These are phyloP conservation scores for Nicotiana obtusifolia DNA, from an alignment of 257 asterid species.

Conservation along the genomic window DNA sequence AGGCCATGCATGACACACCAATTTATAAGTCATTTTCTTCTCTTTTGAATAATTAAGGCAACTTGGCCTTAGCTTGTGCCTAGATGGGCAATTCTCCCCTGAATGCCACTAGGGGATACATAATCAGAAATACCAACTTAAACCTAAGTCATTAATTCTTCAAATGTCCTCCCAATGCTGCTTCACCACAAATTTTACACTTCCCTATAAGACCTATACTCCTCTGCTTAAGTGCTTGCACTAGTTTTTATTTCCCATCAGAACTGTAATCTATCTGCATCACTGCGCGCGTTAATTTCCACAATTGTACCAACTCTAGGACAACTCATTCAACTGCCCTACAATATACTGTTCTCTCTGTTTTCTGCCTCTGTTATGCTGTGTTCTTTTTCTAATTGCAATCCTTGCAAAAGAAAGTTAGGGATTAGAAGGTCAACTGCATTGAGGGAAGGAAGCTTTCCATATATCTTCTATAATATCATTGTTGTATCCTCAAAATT, in stretches of 20 bases:
- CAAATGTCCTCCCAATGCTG: neutral
- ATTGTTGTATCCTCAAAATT: neutral
- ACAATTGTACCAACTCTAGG: too few species aligned
- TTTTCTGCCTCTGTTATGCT: neutral
- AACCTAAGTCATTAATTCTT: neutral
- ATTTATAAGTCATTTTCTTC: neutral
- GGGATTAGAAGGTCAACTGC: neutral
- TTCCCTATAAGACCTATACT: neutral
- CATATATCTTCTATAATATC: neutral
- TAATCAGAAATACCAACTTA: neutral
- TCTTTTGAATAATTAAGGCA: neutral
- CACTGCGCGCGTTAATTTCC: neutral
- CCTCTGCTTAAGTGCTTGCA: neutral
- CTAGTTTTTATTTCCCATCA: neutral
- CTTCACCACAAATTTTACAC: neutral
- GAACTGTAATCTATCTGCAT: neutral
- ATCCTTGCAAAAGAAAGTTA: neutral
- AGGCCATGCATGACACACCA: neutral
- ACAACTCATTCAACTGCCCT: neutral
- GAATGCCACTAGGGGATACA: neutral
- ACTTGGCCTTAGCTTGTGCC: neutral
- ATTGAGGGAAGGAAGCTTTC: neutral
- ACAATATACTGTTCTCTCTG: neutral
- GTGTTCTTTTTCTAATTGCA: neutral
- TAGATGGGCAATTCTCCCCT: neutral